Evolutionary conservation across 805 yeast genomes (phyloP).

Genomic region (Priceomyces carsonii): DNA sequence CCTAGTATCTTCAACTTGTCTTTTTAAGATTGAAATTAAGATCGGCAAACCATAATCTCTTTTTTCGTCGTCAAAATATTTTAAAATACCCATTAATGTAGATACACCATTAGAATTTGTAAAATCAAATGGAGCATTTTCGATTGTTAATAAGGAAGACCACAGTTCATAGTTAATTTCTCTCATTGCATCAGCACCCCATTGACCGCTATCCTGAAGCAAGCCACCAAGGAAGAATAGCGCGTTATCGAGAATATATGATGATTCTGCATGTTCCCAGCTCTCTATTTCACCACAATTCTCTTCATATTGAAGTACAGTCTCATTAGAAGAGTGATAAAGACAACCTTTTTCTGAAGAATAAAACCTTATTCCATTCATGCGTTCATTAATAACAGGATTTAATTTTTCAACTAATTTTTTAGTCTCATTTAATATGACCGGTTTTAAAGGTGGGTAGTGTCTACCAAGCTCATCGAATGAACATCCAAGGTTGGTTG

Average conservation of each 20-base stretch:
- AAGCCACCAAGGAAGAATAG: slow-evolving; percentile 52
- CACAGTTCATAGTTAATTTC: slow-evolving; percentile 44
- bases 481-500: slow-evolving; percentile 59
- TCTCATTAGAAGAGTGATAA: slow-evolving; percentile 43
- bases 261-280: slow-evolving; percentile 55
- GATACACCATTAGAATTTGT: slow-evolving; percentile 54
- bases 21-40: slow-evolving; percentile 34
- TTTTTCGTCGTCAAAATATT: slow-evolving; percentile 56
- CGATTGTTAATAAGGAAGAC: slow-evolving; percentile 48
- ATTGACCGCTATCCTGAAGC: slow-evolving; percentile 51
- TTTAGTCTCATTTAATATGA: slow-evolving; percentile 51
- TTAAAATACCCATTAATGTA: slow-evolving; percentile 54
- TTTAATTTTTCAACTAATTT: slow-evolving; percentile 49
- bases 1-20: slow-evolving; percentile 27
- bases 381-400: slow-evolving; percentile 24
- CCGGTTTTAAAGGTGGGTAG: slow-evolving; percentile 69
- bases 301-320: slow-evolving; percentile 42
- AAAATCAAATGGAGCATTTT: slow-evolving; percentile 63
- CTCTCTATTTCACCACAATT: slow-evolving; percentile 38
- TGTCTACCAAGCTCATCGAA: slow-evolving; percentile 84
- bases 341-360: slow-evolving; percentile 40
- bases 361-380: slow-evolving; percentile 47
- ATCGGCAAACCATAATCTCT: slow-evolving; percentile 47
- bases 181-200: slow-evolving; percentile 42
- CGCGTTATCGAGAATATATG: slow-evolving; percentile 51